Conservation (phyloP, 1,284 basidiomycete species). For the Pseudozyma sp. region DNA sequence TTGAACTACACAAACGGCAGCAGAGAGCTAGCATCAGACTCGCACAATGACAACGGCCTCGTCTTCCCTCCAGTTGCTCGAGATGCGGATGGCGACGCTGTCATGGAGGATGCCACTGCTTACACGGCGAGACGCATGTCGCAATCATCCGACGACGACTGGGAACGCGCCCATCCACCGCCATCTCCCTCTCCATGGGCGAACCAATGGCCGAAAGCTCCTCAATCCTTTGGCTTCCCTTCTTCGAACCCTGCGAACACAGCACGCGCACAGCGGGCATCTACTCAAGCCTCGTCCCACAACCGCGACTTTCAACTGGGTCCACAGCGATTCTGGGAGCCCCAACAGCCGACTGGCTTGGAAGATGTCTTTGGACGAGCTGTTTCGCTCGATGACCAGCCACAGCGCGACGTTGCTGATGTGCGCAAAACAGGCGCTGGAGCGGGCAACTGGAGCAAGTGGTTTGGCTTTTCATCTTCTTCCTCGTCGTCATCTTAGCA, state of each 20-base stretch:
- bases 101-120: constrained; percentile 37
- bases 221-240: constrained; percentile 1
- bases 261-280: no score
- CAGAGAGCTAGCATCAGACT: neutral
- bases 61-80: constrained; percentile 1
- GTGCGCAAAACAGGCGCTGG: neutral
- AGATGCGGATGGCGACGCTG: constrained; percentile 37
- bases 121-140: constrained; percentile 26
- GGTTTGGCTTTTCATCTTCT: constrained; percentile 34
- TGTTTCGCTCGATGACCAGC: constrained; percentile 31
- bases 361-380: constrained; percentile 57
- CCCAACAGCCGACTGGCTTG: constrained; percentile 52
- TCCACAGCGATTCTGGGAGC: constrained; percentile 57
- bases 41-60: neutral
- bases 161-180: constrained; percentile 1
- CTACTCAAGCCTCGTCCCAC: neutral
- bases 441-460: constrained; percentile 34
- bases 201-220: constrained; percentile 3
- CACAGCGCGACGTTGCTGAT: neutral
- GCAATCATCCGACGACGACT: constrained; percentile 21
- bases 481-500: neutral
- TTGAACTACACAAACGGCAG: neutral
- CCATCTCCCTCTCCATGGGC: constrained; percentile 1
- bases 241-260: neutral
- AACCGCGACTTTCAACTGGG: constrained; percentile 47